These are phyloP conservation scores for Neonectria ditissima DNA, from an alignment of 2,329 filamentous ascomycete genomes.

Conservation along the genomic window DNA sequence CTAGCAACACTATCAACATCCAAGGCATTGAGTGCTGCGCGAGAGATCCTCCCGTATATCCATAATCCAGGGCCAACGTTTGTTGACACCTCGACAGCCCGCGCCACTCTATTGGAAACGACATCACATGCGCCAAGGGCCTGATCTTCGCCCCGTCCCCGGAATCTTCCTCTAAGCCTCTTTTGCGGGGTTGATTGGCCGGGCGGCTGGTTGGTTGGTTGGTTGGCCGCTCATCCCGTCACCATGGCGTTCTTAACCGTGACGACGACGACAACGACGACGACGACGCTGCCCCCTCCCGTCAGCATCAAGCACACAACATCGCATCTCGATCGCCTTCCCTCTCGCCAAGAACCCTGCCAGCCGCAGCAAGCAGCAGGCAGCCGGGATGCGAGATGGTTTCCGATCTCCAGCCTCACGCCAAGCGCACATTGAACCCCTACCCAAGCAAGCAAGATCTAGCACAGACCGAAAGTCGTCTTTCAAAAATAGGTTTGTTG, in stretches of 20 bases:
- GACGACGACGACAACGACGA: slow-evolving; percentile 13
- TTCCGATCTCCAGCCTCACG: slow-evolving; percentile 25
- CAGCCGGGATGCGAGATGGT: slow-evolving; percentile 27
- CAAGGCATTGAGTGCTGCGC: slow-evolving; percentile 11
- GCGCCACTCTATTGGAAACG: slow-evolving; percentile 18
- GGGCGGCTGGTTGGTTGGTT: slow-evolving; percentile 4
- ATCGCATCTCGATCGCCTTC: slow-evolving; percentile 12
- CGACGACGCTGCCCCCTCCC: slow-evolving; percentile 10
- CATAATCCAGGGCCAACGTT: slow-evolving; percentile 14
- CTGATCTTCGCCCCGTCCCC: slow-evolving; percentile 21
- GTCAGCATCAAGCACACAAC: slow-evolving; percentile 7
- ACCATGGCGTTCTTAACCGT: slow-evolving; percentile 6
- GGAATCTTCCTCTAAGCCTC: slow-evolving; percentile 14
- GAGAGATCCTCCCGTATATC: slow-evolving; percentile 12
- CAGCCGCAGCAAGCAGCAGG: slow-evolving; percentile 12
- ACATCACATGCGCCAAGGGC: slow-evolving; percentile 13
- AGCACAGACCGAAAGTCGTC: neutral
- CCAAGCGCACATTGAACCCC: slow-evolving; percentile 7
- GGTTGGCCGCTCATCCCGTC: neutral
- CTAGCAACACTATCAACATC: slow-evolving; percentile 1
- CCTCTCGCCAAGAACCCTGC: slow-evolving; percentile 26
- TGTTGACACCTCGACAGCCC: slow-evolving; percentile 4
- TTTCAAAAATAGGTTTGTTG: slow-evolving; percentile 4
- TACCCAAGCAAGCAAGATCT: slow-evolving; percentile 1
- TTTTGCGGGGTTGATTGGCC: slow-evolving; percentile 26